A percentile compares a stretch with the other conserved stretches of the same genome.
These are phyloP conservation scores for Populus deltoides DNA, from an alignment of 345 rosid species.

Conservation along the genomic window DNA sequence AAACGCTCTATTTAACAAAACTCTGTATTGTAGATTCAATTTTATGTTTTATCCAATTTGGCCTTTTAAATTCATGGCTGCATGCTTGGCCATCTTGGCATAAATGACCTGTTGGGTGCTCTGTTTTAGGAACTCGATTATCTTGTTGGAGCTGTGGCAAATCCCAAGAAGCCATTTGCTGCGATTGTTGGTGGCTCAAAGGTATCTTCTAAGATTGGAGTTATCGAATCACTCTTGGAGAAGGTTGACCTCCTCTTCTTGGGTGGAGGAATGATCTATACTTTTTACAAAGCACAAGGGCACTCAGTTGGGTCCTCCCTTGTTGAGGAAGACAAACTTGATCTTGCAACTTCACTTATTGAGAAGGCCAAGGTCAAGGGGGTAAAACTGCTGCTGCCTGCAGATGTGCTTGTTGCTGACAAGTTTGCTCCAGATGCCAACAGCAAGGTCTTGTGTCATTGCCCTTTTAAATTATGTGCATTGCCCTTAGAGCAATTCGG, in stretches of 20 bases:
- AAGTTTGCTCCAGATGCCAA: slow-evolving; percentile 88
- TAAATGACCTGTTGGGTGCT: not conserved
- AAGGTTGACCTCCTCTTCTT: slow-evolving; percentile 67
- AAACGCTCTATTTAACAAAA: not conserved
- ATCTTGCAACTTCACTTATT: slow-evolving; percentile 69
- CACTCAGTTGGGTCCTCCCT: slow-evolving; percentile 75
- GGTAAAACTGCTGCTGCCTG: slow-evolving; percentile 70
- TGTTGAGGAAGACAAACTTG: slow-evolving; percentile 81
- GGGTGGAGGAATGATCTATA: slow-evolving; percentile 95
- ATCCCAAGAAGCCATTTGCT: slow-evolving; percentile 92
- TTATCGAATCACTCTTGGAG: slow-evolving; percentile 77
- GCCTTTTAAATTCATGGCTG: not conserved
- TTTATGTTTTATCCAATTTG: not conserved
- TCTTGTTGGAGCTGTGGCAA: slow-evolving; percentile 87
- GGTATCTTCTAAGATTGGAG: slow-evolving; percentile 95
- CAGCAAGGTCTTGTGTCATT: slow-evolving; percentile 60
- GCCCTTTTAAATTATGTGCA: not conserved
- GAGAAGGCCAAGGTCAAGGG: slow-evolving; percentile 80
- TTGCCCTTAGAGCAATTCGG: not conserved
- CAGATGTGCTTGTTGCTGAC: slow-evolving; percentile 84
- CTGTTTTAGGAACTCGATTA: slow-evolving; percentile 76
- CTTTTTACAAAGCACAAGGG: slow-evolving; percentile 88
- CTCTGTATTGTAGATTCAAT: not conserved
- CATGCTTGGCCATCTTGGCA: not conserved
- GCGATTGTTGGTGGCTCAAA: slow-evolving; percentile 96